phyloP scores from a whole-genome alignment of 2,329 filamentous ascomycete genomes.

The Macrophomina tecta region DNA sequence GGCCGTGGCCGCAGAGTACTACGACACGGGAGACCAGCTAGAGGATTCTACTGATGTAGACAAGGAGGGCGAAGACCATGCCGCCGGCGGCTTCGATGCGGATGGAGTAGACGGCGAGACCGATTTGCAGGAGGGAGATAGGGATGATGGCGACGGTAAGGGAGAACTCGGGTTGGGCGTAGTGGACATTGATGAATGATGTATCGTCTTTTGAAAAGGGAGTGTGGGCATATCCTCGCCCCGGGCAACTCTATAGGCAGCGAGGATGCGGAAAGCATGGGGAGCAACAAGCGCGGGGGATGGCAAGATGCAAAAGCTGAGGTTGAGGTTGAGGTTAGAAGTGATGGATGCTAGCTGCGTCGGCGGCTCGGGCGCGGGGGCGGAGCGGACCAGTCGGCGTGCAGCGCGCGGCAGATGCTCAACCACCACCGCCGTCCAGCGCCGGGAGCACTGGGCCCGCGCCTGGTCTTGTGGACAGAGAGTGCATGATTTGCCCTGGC shows the following conservation, averaged over 20 bases:
- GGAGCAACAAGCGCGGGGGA: too few relatives aligned
- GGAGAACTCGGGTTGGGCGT: conserved; percentile 32
- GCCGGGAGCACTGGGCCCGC: not conserved
- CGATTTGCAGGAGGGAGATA: conserved; percentile 30
- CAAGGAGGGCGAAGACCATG: conserved; percentile 31
- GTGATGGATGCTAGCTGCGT: too few relatives aligned
- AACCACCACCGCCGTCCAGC: conserved; percentile 8
- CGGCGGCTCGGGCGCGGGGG: not conserved
- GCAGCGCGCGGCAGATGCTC: not conserved
- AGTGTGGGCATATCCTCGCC: not conserved
- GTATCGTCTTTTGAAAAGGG: conserved; percentile 31
- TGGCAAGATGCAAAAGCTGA: too few relatives aligned
- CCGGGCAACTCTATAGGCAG: not conserved
- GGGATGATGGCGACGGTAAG: conserved; percentile 37
- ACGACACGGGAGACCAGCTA: conserved; percentile 34
- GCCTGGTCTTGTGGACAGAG: not conserved
- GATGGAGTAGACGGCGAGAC: conserved; percentile 30
- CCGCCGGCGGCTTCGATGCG: conserved; percentile 31
- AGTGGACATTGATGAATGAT: conserved; percentile 35
- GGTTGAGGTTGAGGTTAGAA: too few relatives aligned
- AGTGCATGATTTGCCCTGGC: not conserved
- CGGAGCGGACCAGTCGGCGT: not conserved
- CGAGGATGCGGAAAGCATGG: too few relatives aligned
- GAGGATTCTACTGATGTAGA: conserved; percentile 31
- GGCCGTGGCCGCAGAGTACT: conserved; percentile 30